Base-by-base conservation (phyloP, 1,139 yeast species). In the Kluyveromyces sp. region DNA sequence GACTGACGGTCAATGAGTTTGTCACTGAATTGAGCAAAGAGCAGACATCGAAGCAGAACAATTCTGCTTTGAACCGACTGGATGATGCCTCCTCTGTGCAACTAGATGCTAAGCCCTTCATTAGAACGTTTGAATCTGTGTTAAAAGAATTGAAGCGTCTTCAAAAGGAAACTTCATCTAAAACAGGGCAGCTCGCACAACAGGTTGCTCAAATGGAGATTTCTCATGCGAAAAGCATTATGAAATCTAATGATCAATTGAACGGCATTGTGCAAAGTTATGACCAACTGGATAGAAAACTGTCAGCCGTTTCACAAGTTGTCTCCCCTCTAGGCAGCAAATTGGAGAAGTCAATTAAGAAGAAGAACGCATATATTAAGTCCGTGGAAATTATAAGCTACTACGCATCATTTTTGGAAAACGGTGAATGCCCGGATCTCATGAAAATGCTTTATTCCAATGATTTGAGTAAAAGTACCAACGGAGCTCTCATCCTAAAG, bases 101-200 rank as follows among this genome's bases (percentile, higher is more conserved):
- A 59, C 63, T 83, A 44, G 96, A 92, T 60, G 96, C 98, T 1
- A 88, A 86, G 54, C 98, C 98, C 1, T 89, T 86, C 60, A 92
- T 92, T 43, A 75, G 96, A 56, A 86, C 96, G 0, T 89, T 92
- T 63, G 97, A 89, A 63, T 79, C 92, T 1, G 87, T 94, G 1
- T 68, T 88, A 38, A 72, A 80, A 43, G 94, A 86, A 57, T 67
- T 87, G 49, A 77, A 80, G 54, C 71, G 71, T 41, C 64, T 88
- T 38, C 73, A 73, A 41, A 70, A 70, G 1, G 80, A 80, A 40
- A 78, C 88, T 1, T 61, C 67, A 6, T 60, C 63, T 11, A 72
- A 71, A 46, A 78, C 76, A 49, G 66, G 63, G 1, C 66, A 64
- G 13, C 68, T 79, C 26, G 83, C 75, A 39, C 67, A 66, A 29